These are phyloP conservation scores for Plantago elongata DNA, from an alignment of 257 asterid species.

Conservation along the genomic window DNA sequence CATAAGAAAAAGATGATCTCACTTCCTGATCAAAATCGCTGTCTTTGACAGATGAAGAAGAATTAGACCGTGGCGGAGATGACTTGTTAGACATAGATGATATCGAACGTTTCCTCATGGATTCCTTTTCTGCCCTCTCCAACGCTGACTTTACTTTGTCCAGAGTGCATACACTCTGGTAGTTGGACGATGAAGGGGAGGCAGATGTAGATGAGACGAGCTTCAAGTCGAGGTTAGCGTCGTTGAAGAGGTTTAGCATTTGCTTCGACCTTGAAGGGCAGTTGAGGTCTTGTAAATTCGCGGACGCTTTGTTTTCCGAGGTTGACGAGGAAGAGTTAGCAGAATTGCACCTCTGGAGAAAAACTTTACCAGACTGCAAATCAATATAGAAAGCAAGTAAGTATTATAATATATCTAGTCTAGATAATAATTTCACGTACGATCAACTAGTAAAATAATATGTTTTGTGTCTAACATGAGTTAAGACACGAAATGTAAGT, in stretches of 20 bases:
- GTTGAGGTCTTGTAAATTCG: constrained; percentile 72
- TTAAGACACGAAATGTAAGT: no score
- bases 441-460: not conserved
- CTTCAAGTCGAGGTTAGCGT: constrained; percentile 51
- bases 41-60: constrained; percentile 58
- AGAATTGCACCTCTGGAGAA: constrained; percentile 60
- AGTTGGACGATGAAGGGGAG: constrained; percentile 27
- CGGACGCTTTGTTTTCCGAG: constrained; percentile 32
- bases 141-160: constrained; percentile 85
- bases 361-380: constrained; percentile 80
- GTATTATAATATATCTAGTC: not conserved
- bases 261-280: constrained; percentile 53
- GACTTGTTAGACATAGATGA: constrained; percentile 50
- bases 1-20: constrained; percentile 39
- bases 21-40: constrained; percentile 45
- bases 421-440: not conserved
- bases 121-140: constrained; percentile 66
- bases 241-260: constrained; percentile 41
- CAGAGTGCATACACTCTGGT: constrained; percentile 80
- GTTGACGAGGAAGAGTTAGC: constrained; percentile 44
- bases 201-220: constrained; percentile 35
- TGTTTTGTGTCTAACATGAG: no score
- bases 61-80: constrained; percentile 50
- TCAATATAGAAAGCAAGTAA: not conserved
- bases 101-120: constrained; percentile 44